Conservation (phyloP, 257 asterid species). For the Salvia splendens region DNA sequence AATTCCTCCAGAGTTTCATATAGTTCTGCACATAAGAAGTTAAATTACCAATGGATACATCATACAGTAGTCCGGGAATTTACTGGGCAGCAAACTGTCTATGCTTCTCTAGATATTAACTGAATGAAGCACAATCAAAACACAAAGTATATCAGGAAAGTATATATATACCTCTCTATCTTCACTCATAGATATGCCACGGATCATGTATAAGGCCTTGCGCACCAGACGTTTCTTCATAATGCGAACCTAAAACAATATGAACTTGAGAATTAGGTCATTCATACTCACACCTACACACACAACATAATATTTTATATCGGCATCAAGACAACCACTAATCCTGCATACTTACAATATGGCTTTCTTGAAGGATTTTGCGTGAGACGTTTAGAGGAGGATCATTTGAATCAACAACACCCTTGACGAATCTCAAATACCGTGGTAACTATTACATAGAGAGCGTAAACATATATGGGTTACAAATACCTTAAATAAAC, state of each 20-base stretch:
- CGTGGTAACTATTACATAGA: slow-evolving; percentile 75
- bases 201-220: slow-evolving; percentile 97
- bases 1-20: slow-evolving; percentile 82
- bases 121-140: slow-evolving; percentile 18
- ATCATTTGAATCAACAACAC: slow-evolving; percentile 97
- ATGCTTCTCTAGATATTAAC: slow-evolving; percentile 2
- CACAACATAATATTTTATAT: too few relatives aligned
- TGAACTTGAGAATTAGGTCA: slow-evolving; percentile 22
- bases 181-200: slow-evolving; percentile 89
- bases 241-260: slow-evolving; percentile 69
- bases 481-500: slow-evolving; percentile 3
- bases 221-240: slow-evolving; percentile 98
- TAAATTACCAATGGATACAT: slow-evolving; percentile 20
- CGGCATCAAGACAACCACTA: not conserved
- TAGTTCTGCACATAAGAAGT: slow-evolving; percentile 65
- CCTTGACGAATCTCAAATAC: slow-evolving; percentile 92
- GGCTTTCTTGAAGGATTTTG: slow-evolving; percentile 97
- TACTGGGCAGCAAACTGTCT: slow-evolving; percentile 3
- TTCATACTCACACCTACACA: not conserved
- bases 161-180: slow-evolving; percentile 59
- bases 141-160: slow-evolving; percentile 11
- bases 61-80: not conserved
- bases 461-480: slow-evolving; percentile 19
- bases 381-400: slow-evolving; percentile 97
- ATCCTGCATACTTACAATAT: slow-evolving; percentile 68